Evolutionary conservation across 192 early-diverging fungal genomes (phyloP).

Genomic region (Rhizophagus clarus): DNA sequence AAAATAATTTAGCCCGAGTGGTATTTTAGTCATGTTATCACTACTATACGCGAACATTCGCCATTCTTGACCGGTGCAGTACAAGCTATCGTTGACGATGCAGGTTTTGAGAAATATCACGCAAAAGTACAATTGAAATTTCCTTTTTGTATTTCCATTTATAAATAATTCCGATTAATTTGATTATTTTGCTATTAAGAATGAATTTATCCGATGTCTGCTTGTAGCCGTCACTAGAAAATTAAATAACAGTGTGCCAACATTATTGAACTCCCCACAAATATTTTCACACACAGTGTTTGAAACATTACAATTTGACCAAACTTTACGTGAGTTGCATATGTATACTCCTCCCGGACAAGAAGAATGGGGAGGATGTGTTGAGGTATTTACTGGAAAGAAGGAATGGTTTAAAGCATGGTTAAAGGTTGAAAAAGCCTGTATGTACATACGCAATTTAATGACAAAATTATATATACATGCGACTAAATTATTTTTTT

Average conservation of each 20-base stretch:
- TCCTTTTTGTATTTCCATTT: neutral
- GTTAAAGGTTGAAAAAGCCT: conserved; percentile 68
- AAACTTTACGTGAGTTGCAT: conserved; percentile 64
- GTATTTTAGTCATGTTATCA: conserved; percentile 66
- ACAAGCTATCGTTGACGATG: conserved; percentile 62
- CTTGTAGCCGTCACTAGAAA: conserved; percentile 59
- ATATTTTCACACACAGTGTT: conserved; percentile 67
- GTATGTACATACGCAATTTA: conserved; percentile 39
- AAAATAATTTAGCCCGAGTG: conserved; percentile 64
- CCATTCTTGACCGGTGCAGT: conserved; percentile 65
- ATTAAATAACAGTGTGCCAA: conserved; percentile 52
- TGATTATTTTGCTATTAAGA: conserved; percentile 30
- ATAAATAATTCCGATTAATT: neutral
- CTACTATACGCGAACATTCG: conserved; percentile 59
- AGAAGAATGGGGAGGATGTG: conserved; percentile 44
- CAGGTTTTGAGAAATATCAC: conserved; percentile 46
- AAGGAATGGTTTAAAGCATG: conserved; percentile 63
- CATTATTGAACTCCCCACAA: conserved; percentile 56
- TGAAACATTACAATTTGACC: conserved; percentile 69
- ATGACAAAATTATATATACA: neutral
- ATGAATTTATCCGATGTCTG: conserved; percentile 66
- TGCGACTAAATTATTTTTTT: neutral
- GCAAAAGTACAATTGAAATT: conserved; percentile 44
- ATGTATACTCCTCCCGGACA: conserved; percentile 50
- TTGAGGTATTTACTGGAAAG: conserved; percentile 59